Base-by-base conservation (phyloP, 495 filamentous ascomycete species). In the Lasiosphaeris hirsuta region DNA sequence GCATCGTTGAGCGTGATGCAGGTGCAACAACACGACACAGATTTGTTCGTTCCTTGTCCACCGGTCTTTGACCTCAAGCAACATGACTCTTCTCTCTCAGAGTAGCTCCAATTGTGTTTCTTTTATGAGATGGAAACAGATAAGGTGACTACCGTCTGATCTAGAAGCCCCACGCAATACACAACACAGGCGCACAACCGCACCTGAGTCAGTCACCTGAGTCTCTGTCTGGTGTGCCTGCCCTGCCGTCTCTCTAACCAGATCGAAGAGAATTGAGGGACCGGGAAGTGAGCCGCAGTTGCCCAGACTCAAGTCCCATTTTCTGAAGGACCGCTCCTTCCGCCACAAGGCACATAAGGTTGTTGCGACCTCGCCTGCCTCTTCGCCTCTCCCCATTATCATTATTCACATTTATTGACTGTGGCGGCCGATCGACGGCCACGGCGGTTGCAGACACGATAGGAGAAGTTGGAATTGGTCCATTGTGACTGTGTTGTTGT, bases 1-100 rank as follows among this genome's bases (percentile, higher is more conserved):
- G 49, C 42, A 38, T 47, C 49, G 53, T 55, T 36, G 40, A 55
- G 46, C 53, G 53, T 55, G 7, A 35, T 39, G 53, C 53, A 55
- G 34, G 53, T 55, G 53, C 34, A 45, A 55, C 53, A 34, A 47
- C 8, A 36, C 49, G 35, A 37, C 34, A 46, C 53, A 55, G 13
- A 36, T 46, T 47, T 51, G 46, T 35, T 33, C 33, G 10, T 51
- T 45, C 15, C 30, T 42, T 46, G 53, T 45, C 43, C 18, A 45
- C 18, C 18, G 18, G 43, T 45, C 43, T 45, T 18, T 45, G 43
- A 45, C 43, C 43, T 45, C 43, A 45, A 45, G 15, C 17, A 45
- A 45, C 19, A 23, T 23, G 43, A 23, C 43, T 45, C 15, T 30
- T 45, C 10, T 45, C 43, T 45, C 30, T 30, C 17, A 30, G 17